These are phyloP conservation scores for Paracamarosporium sp. DNA, from an alignment of 2,329 filamentous ascomycete species.

Conservation along the genomic window DNA sequence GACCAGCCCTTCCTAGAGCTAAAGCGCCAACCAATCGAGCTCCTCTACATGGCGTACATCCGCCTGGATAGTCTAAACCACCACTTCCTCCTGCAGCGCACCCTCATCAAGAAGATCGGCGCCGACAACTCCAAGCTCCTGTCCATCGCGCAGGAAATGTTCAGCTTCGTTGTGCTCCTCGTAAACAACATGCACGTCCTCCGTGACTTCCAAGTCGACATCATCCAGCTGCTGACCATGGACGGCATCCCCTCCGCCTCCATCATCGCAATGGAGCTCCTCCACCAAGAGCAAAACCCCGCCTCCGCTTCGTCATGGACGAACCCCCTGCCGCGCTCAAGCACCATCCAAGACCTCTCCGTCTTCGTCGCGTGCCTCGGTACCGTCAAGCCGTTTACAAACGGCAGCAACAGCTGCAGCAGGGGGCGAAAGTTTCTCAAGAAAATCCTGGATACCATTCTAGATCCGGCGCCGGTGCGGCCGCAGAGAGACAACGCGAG, in stretches of 20 bases:
- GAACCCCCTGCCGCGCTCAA: slow-evolving; percentile 49
- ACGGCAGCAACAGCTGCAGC: slow-evolving; percentile 51
- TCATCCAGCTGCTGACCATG: slow-evolving; percentile 45
- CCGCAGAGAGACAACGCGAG: slow-evolving; percentile 7
- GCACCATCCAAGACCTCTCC: slow-evolving; percentile 54
- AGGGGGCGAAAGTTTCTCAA: slow-evolving; percentile 51
- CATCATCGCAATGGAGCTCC: slow-evolving; percentile 51
- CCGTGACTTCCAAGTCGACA: slow-evolving; percentile 52
- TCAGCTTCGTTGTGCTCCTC: slow-evolving; percentile 46
- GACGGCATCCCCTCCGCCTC: slow-evolving; percentile 52
- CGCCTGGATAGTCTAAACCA: slow-evolving; percentile 13
- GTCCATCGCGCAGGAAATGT: slow-evolving; percentile 45
- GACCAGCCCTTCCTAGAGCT: slow-evolving; percentile 21
- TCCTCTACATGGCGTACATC: slow-evolving; percentile 48
- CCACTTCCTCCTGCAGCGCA: slow-evolving; percentile 58
- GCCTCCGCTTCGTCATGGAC: slow-evolving; percentile 25
- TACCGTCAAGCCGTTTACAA: slow-evolving; percentile 46
- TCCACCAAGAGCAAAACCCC: slow-evolving; percentile 49
- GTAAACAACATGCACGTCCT: slow-evolving; percentile 49
- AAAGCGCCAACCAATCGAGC: slow-evolving; percentile 45
- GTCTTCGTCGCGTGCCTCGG: slow-evolving; percentile 54
- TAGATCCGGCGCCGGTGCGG: slow-evolving; percentile 32
- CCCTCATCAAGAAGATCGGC: slow-evolving; percentile 56
- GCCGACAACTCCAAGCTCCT: slow-evolving; percentile 44
- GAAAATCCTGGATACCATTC: slow-evolving; percentile 52